Percentiles rank a stretch among this genome's conserved stretches.
Evolutionary conservation across 495 filamentous ascomycete species (phyloP).

Genomic region (Mytilinidion resinicola): DNA sequence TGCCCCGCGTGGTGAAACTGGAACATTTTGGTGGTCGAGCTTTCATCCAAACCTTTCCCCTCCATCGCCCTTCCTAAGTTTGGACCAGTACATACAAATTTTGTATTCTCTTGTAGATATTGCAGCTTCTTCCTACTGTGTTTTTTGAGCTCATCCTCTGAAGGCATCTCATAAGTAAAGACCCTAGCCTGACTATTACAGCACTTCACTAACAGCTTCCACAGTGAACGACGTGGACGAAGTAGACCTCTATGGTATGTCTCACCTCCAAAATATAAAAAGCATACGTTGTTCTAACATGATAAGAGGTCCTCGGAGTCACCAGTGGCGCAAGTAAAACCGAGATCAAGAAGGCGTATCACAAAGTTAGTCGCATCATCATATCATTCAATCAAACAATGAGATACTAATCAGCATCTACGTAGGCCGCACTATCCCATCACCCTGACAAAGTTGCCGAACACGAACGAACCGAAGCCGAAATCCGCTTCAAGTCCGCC

Average conservation of each 20-base stretch:
- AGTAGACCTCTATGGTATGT: constrained; percentile 61
- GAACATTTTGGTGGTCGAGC: no score
- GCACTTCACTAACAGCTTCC: background rate
- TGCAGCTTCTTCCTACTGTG: no score
- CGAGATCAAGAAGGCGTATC: constrained; percentile 95
- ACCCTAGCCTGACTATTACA: background rate
- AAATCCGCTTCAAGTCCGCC: constrained; percentile 83
- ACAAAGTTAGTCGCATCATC: constrained; percentile 59
- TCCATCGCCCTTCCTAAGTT: no score
- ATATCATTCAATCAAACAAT: background rate
- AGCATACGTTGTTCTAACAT: constrained; percentile 14
- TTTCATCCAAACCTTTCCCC: no score
- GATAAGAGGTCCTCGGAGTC: constrained; percentile 68
- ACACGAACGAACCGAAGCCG: constrained; percentile 72
- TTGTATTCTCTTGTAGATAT: no score
- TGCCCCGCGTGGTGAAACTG: no score
- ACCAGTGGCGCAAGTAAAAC: constrained; percentile 61
- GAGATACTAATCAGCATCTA: background rate
- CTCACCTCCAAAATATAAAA: constrained; percentile 19
- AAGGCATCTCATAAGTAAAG: background rate
- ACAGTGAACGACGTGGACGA: constrained; percentile 40
- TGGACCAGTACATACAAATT: no score
- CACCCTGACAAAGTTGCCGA: constrained; percentile 97
- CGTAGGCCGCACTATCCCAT: constrained; percentile 73
- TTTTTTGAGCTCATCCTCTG: no score